Evolutionary conservation across 176 grass and related monocot species (phyloP), one percentile per base, ranked within the genome.

Genomic region (Paspalum vaginatum): DNA sequence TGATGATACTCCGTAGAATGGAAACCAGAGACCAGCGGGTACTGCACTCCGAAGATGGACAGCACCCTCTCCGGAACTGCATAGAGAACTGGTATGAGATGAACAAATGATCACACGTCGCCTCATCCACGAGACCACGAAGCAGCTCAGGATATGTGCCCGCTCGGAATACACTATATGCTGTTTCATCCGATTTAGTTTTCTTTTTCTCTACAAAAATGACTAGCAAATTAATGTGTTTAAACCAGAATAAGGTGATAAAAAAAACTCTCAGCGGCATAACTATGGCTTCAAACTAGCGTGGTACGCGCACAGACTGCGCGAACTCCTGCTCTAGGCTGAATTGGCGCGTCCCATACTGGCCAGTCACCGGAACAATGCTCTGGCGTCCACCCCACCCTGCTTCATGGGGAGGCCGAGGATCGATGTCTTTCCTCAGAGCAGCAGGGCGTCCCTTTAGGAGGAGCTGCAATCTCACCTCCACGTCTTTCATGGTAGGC

Each of bases 401-500:
- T 32, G 11, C 40, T 55, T 7, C 61, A 56, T 24, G 0, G 38
- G 17, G 18, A 15, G 47, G 7, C 2, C 7, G 39, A 16, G 22
- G 1, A 7, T 46, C 21, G 2, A 17, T 4, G 6, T 42, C 54
- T 26, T 8, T 8, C 9, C 41, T 25, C 4, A 8, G 2, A 25
- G 56, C 41, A 26, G 5, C 9, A 45, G 74, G 4, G 5, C 17
- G 21, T 37, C 44, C 67, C 46, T 25, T 79, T n/a, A n/a, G n/a
- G 17, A 85, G 16, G 17, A 56, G 17, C 26, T 46, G 60, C 12
- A 80, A 25, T 49, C 76, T 72, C 58, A 72, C 32, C 76, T 85
- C 76, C 47, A 79, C 76, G 12, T 79, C 76, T 18, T 85, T 85
- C 83, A 79, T 79, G 57, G 8, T 65, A 45, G 83, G 76, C 48